These are phyloP conservation scores for Biscogniauxia sp. DNA, from an alignment of 2,329 filamentous ascomycete genomes.

Conservation along the genomic window DNA sequence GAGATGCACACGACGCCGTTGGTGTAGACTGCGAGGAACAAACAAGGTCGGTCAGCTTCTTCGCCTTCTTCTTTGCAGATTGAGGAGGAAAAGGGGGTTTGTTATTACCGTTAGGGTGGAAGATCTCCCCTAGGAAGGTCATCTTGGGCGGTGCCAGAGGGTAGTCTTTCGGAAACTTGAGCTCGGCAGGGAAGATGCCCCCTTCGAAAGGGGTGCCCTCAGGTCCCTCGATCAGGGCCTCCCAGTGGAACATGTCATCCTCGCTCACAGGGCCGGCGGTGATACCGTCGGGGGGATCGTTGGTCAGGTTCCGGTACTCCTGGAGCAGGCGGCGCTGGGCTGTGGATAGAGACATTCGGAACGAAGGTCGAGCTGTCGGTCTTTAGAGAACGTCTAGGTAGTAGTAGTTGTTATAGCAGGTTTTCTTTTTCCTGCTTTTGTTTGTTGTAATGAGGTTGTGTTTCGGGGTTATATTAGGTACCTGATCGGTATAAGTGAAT, in stretches of 20 bases:
- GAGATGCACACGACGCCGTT: slow-evolving; percentile 94
- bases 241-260: slow-evolving; percentile 95
- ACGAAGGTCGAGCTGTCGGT: too few relatives aligned
- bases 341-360: slow-evolving; percentile 56
- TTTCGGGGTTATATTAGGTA: too few relatives aligned
- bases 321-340: slow-evolving; percentile 82
- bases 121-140: slow-evolving; percentile 91
- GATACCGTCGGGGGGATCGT: slow-evolving; percentile 96
- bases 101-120: slow-evolving; percentile 84
- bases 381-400: not conserved
- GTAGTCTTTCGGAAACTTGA: slow-evolving; percentile 95
- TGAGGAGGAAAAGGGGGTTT: not conserved
- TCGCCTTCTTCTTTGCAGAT: too few relatives aligned
- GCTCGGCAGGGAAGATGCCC: slow-evolving; percentile 90
- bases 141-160: slow-evolving; percentile 94
- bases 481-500: too few relatives aligned
- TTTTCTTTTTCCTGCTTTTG: too few relatives aligned
- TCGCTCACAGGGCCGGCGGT: slow-evolving; percentile 90
- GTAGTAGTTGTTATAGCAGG: too few relatives aligned
- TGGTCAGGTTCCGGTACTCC: slow-evolving; percentile 92
- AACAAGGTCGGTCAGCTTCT: not conserved
- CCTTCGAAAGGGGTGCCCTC: slow-evolving; percentile 96
- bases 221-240: slow-evolving; percentile 91
- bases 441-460: too few relatives aligned
- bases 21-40: slow-evolving; percentile 66